These are phyloP conservation scores for Ganoderma lingzhi DNA, from an alignment of 1,284 basidiomycete species.

Conservation along the genomic window DNA sequence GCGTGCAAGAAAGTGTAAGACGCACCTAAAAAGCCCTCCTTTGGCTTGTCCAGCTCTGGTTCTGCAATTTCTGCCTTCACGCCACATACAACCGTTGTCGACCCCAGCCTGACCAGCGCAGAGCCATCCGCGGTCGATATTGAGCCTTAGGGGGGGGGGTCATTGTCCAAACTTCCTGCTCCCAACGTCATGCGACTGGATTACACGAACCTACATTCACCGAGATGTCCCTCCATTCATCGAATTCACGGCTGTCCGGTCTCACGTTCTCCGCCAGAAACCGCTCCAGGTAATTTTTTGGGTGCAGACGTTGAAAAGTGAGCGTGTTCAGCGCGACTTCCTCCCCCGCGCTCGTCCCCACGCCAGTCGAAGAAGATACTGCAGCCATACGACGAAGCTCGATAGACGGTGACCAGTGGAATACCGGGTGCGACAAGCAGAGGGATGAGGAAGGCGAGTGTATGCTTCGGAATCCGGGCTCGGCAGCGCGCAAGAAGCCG, in stretches of 20 bases:
- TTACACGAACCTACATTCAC: constrained; percentile 73
- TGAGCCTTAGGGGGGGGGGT: constrained; percentile 60
- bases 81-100: constrained; percentile 92
- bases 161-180: background rate
- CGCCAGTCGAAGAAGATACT: constrained; percentile 24
- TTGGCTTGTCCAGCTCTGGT: constrained; percentile 80
- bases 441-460: background rate
- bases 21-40: constrained; percentile 85
- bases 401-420: background rate
- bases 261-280: constrained; percentile 77
- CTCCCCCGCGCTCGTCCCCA: constrained; percentile 25
- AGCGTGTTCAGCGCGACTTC: constrained; percentile 59
- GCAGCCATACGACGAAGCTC: constrained; percentile 31
- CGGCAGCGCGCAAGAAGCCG: background rate
- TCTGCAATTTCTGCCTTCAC: constrained; percentile 95
- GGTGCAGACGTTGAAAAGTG: constrained; percentile 86
- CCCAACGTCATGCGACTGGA: background rate
- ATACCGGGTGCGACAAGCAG: background rate
- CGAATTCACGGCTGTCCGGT: constrained; percentile 76
- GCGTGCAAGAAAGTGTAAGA: constrained; percentile 1
- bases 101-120: constrained; percentile 87
- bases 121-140: constrained; percentile 93
- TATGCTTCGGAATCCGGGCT: constrained; percentile 2
- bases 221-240: constrained; percentile 72
- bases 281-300: constrained; percentile 80